Conservation (phyloP, 306 rosid species). For the Trichosanthes cucumerina region DNA sequence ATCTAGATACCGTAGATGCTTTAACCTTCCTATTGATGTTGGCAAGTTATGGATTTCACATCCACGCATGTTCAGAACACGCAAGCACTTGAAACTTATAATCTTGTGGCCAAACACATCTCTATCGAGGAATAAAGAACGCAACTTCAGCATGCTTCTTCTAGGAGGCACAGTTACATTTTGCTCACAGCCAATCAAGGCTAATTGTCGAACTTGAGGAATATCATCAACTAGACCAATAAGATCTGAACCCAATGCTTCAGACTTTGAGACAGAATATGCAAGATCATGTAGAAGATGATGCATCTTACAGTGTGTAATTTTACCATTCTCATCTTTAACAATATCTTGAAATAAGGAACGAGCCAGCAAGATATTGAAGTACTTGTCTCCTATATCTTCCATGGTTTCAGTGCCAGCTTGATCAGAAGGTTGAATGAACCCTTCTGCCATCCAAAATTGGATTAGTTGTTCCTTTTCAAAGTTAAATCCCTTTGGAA, state of each 20-base stretch:
- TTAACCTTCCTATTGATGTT: constrained; percentile 1
- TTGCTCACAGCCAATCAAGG: neutral
- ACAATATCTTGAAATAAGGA: constrained; percentile 10
- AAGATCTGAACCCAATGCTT: neutral
- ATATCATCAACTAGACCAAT: neutral
- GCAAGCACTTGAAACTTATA: neutral
- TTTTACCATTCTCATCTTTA: neutral
- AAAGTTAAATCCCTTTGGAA: constrained; percentile 4
- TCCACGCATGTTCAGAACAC: neutral
- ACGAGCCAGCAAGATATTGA: constrained; percentile 1
- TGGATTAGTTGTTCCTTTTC: constrained; percentile 1
- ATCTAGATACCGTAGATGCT: constrained; percentile 12
- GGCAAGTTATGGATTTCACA: constrained; percentile 1
- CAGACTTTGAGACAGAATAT: neutral
- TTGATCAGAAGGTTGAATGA: constrained; percentile 4
- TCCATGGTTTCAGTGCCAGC: neutral
- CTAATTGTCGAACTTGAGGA: neutral
- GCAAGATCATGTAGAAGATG: constrained; percentile 12
- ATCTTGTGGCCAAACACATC: neutral
- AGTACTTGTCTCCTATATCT: constrained; percentile 11
- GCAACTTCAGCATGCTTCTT: neutral
- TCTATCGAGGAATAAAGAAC: constrained; percentile 6
- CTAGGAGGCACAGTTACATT: neutral
- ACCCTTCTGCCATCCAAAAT: constrained; percentile 13
- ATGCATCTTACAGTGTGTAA: constrained; percentile 8